These are phyloP conservation scores for Colletotrichum phormii DNA, from an alignment of 2,329 filamentous ascomycete species.

Conservation along the genomic window DNA sequence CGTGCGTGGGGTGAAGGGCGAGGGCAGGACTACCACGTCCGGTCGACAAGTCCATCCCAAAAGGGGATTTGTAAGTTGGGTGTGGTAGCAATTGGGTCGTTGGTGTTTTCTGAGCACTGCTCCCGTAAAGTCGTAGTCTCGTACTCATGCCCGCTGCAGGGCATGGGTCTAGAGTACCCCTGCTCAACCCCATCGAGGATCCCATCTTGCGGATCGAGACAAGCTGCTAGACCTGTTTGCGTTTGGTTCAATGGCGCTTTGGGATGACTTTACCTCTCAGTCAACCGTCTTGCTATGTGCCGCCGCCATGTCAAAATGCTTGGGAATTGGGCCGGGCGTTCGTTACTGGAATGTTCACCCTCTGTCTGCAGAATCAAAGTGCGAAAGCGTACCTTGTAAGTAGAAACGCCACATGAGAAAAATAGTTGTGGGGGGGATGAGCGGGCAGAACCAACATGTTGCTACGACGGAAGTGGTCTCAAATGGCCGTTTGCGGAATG, in stretches of 20 bases:
- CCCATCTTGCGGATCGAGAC: conserved; percentile 24
- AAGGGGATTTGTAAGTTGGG: conserved; percentile 12
- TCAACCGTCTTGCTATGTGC: background rate
- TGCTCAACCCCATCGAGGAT: conserved; percentile 11
- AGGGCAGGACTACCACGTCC: conserved; percentile 11
- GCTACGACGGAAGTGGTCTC: conserved; percentile 11
- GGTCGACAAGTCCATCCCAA: background rate
- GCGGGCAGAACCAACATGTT: background rate
- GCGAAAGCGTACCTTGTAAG: conserved; percentile 14
- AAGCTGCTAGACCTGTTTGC: conserved; percentile 29
- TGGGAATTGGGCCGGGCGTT: background rate
- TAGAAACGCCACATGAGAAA: conserved; percentile 9
- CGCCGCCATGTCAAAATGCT: conserved; percentile 14
- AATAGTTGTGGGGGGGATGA: conserved; percentile 12
- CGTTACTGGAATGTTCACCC: background rate
- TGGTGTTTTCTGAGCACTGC: conserved; percentile 13
- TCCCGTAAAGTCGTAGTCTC: conserved; percentile 13
- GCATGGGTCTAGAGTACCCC: conserved; percentile 13
- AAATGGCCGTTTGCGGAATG: conserved; percentile 31
- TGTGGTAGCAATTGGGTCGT: conserved; percentile 15
- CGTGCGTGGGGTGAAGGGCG: conserved; percentile 14
- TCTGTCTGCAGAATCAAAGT: background rate
- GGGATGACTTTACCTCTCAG: background rate
- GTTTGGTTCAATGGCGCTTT: conserved; percentile 16
- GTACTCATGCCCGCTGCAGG: conserved; percentile 19